phyloP scores from a whole-genome alignment of 768 basidiomycete species.

The Strobilomyces echinocephalus region DNA sequence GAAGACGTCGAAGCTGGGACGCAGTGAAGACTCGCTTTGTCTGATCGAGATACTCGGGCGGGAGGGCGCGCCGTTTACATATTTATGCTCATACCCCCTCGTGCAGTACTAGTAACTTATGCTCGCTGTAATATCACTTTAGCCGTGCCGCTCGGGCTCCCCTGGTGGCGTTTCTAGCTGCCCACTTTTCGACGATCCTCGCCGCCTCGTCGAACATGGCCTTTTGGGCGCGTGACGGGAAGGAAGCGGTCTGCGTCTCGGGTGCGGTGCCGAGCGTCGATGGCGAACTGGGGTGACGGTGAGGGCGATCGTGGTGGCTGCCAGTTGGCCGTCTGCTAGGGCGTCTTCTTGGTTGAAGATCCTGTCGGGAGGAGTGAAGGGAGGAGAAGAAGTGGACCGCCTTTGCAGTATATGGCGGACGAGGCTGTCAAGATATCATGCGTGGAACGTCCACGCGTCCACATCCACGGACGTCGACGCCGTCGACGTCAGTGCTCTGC shows the following conservation, averaged over 20 bases:
- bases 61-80: not conserved
- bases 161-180: not conserved
- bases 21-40: not conserved
- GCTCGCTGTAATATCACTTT: not conserved
- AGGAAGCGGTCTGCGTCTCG: slow-evolving; percentile 18
- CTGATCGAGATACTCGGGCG: not conserved
- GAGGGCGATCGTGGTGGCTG: slow-evolving; percentile 35
- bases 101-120: not conserved
- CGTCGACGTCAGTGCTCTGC: too few species aligned
- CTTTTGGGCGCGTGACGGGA: slow-evolving; percentile 55
- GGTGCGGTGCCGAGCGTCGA: slow-evolving; percentile 28
- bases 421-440: not conserved
- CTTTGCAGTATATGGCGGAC: slow-evolving; percentile 44
- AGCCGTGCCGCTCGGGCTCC: not conserved
- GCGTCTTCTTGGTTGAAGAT: slow-evolving; percentile 59
- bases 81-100: not conserved
- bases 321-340: slow-evolving; percentile 31
- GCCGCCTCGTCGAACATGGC: slow-evolving; percentile 68
- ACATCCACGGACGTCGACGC: too few species aligned
- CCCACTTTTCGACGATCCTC: slow-evolving; percentile 37
- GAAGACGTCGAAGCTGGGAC: not conserved
- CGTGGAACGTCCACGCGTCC: too few species aligned
- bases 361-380: slow-evolving; percentile 20
- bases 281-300: slow-evolving; percentile 36
- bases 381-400: slow-evolving; percentile 25